These are phyloP conservation scores for Talaromyces sp. DNA, from an alignment of 2,329 filamentous ascomycete genomes.

Conservation along the genomic window DNA sequence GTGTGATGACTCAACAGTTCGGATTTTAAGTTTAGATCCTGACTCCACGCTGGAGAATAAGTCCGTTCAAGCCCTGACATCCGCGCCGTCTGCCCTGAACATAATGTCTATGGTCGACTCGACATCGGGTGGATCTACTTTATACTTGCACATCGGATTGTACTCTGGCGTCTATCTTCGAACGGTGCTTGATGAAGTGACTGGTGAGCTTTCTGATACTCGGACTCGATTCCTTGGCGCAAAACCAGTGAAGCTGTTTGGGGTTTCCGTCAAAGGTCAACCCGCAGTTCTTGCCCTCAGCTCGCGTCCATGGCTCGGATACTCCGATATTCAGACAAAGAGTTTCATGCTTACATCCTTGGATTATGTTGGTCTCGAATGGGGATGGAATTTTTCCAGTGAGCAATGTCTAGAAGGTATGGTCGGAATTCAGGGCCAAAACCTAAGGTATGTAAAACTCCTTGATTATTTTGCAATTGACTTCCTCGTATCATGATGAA, in stretches of 20 bases:
- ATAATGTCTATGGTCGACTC: constrained; percentile 97
- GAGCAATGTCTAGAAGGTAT: constrained; percentile 91
- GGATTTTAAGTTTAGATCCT: constrained; percentile 83
- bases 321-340: constrained; percentile 80
- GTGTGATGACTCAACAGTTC: constrained; percentile 93
- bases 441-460: constrained; percentile 69
- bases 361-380: constrained; percentile 82
- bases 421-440: constrained; percentile 87
- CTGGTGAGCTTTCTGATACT: constrained; percentile 91
- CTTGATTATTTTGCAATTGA: constrained; percentile 17
- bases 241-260: constrained; percentile 83
- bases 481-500: constrained; percentile 44
- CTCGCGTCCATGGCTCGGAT: constrained; percentile 93
- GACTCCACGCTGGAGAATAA: constrained; percentile 89
- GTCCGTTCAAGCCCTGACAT: constrained; percentile 88
- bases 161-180: constrained; percentile 94
- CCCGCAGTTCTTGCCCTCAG: constrained; percentile 85
- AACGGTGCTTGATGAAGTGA: constrained; percentile 91
- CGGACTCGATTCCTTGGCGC: constrained; percentile 90
- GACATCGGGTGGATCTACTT: constrained; percentile 77
- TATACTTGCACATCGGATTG: constrained; percentile 93
- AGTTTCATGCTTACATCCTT: constrained; percentile 90
- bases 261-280: constrained; percentile 80
- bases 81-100: constrained; percentile 78
- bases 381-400: constrained; percentile 94